These are phyloP conservation scores for Filobasidium uniguttulatum DNA, from an alignment of 1,284 basidiomycete species.

Conservation along the genomic window DNA sequence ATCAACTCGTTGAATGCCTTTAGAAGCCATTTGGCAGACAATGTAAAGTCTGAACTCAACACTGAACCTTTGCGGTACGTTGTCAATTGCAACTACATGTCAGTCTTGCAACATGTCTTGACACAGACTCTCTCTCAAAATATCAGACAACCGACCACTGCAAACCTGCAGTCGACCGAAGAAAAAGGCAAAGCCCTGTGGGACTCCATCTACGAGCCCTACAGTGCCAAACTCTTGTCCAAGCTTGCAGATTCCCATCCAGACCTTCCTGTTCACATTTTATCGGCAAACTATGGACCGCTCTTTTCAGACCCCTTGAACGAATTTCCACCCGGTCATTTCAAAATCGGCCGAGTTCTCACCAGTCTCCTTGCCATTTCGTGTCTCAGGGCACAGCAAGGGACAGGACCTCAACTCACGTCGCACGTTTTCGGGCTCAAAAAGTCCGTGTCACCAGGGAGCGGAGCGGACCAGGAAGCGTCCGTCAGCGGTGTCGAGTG, in stretches of 20 bases:
- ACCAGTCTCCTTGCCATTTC: conserved; percentile 81
- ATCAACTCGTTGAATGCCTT: conserved; percentile 10
- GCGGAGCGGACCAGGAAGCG: conserved; percentile 44
- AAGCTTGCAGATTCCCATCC: conserved; percentile 68
- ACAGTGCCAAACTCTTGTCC: conserved; percentile 72
- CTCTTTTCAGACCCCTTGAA: conserved; percentile 43
- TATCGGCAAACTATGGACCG: conserved; percentile 74
- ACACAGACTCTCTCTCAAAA: neutral
- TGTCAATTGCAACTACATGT: neutral
- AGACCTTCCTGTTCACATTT: conserved; percentile 66
- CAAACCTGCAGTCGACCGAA: conserved; percentile 53
- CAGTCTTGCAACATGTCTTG: neutral
- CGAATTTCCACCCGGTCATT: conserved; percentile 38
- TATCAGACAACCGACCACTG: conserved; percentile 47
- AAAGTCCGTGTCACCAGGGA: conserved; percentile 48
- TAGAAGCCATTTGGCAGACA: conserved; percentile 67
- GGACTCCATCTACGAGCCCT: conserved; percentile 83
- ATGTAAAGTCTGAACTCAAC: conserved; percentile 57
- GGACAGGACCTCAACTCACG: conserved; percentile 79
- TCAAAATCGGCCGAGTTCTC: conserved; percentile 71
- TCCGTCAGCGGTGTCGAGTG: conserved; percentile 52
- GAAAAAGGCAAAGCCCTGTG: conserved; percentile 60
- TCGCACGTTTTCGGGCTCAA: conserved; percentile 82
- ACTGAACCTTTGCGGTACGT: conserved; percentile 53
- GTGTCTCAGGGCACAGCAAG: conserved; percentile 74